phyloP scores from a whole-genome alignment of 2,329 filamentous ascomycete species.

The Furcasterigmium furcatum region DNA sequence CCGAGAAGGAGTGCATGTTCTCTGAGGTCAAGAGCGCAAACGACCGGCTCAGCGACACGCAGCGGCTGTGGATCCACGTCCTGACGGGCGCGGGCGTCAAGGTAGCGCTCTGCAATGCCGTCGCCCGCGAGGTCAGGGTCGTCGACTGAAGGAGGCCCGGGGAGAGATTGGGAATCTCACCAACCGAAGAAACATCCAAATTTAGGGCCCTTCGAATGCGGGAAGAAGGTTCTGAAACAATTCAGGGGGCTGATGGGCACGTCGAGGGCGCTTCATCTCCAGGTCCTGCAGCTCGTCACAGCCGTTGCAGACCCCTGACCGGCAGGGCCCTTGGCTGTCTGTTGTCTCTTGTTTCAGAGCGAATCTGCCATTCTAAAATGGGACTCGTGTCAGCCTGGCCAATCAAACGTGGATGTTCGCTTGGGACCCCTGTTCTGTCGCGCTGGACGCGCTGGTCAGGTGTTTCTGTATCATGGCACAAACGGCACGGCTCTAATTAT shows the following conservation, averaged over 20 bases:
- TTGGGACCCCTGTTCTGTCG: not conserved
- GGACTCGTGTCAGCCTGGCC: not conserved
- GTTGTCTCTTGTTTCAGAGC: slow-evolving; percentile 11
- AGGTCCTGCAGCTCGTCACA: slow-evolving; percentile 1
- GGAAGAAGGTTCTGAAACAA: slow-evolving; percentile 1
- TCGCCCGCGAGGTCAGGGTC: slow-evolving; percentile 48
- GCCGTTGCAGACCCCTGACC: not conserved
- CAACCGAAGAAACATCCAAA: too few species aligned
- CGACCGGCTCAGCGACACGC: slow-evolving; percentile 92
- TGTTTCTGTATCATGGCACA: not conserved
- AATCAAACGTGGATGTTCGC: not conserved
- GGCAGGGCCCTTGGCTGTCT: slow-evolving; percentile 3
- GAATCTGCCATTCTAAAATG: not conserved
- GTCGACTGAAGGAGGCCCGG: slow-evolving; percentile 24
- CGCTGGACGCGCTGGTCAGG: slow-evolving; percentile 2
- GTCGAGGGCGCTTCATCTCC: not conserved
- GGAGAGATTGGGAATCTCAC: too few species aligned
- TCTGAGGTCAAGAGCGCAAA: slow-evolving; percentile 80
- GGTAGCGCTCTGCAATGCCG: slow-evolving; percentile 75
- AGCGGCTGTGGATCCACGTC: slow-evolving; percentile 95
- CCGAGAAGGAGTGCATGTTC: slow-evolving; percentile 62
- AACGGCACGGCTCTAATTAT: too few species aligned
- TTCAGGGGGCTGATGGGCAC: not conserved
- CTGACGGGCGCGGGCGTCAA: slow-evolving; percentile 78
- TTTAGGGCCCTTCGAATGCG: not conserved